Conservation (phyloP, 2,329 filamentous ascomycete species). For the Cordyceps cicadae region DNA sequence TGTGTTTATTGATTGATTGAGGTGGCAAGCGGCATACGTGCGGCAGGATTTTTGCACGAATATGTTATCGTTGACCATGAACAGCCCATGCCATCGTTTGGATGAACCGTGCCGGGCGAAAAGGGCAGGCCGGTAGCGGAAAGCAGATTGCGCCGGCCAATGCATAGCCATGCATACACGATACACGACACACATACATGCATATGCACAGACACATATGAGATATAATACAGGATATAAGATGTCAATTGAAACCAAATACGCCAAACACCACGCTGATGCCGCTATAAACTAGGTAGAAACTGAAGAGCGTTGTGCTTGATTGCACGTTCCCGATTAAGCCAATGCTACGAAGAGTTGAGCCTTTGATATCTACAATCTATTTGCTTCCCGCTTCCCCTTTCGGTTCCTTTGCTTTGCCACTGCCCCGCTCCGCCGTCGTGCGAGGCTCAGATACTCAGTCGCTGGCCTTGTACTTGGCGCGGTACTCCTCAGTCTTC, state of each 20-base stretch:
- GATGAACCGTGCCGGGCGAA: not conserved
- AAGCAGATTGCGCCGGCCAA: not conserved
- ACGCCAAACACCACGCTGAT: constrained; percentile 11
- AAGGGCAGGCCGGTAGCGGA: not conserved
- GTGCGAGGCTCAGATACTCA: constrained; percentile 20
- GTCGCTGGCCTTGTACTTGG: constrained; percentile 54
- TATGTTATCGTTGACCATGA: not conserved
- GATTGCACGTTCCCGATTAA: constrained; percentile 1
- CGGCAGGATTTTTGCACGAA: not conserved
- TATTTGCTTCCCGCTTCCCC: not conserved
- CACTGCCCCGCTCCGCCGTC: not conserved
- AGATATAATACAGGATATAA: not conserved
- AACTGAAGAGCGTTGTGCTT: not conserved
- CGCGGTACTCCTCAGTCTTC: constrained; percentile 66
- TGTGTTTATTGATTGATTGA: not conserved
- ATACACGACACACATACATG: not conserved
- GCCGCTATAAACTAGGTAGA: constrained; percentile 9
- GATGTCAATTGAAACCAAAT: not conserved
- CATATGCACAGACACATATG: not conserved
- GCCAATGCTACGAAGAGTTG: not conserved
- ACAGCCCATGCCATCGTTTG: not conserved
- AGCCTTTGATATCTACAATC: constrained; percentile 6
- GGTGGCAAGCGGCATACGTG: not conserved
- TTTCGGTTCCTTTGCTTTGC: not conserved
- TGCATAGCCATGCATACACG: not conserved